Evolutionary conservation across 805 yeast genomes (phyloP).

Genomic region (Blastobotrys mokoenaii): DNA sequence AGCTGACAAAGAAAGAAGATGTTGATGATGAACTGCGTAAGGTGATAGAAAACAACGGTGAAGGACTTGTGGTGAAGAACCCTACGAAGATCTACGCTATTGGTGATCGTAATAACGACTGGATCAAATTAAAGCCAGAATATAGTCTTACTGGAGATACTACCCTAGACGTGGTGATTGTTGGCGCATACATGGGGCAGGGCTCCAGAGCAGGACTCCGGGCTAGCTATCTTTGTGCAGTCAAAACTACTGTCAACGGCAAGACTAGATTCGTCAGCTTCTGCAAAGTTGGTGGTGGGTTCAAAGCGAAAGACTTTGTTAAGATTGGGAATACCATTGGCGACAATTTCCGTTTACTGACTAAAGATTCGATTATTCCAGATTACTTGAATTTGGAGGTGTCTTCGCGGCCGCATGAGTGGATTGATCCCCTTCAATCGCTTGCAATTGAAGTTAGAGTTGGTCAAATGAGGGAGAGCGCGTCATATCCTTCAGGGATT

Average conservation of each 20-base stretch:
- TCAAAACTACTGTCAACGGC: conserved; percentile 37
- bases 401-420: conserved; percentile 47
- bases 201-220: conserved; percentile 36
- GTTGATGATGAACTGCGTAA: conserved; percentile 47
- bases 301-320: conserved; percentile 53
- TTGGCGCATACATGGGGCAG: conserved; percentile 68
- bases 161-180: conserved; percentile 66
- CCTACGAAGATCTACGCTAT: conserved; percentile 49
- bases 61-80: conserved; percentile 75
- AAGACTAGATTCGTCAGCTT: conserved; percentile 46
- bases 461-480: conserved; percentile 51
- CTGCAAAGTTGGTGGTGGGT: conserved; percentile 79
- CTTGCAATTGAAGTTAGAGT: conserved; percentile 80
- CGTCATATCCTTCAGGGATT: conserved; percentile 51
- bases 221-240: conserved; percentile 64
- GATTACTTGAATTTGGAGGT: conserved; percentile 18
- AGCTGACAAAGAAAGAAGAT: conserved; percentile 40
- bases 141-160: conserved; percentile 82
- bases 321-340: conserved; percentile 48
- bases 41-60: conserved; percentile 56
- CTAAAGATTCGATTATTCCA: conserved; percentile 34
- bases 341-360: conserved; percentile 51
- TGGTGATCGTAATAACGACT: conserved; percentile 52
- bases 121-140: conserved; percentile 91
- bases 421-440: conserved; percentile 76